These are phyloP conservation scores for Pisolithus albus DNA, from an alignment of 768 basidiomycete genomes.

Conservation along the genomic window DNA sequence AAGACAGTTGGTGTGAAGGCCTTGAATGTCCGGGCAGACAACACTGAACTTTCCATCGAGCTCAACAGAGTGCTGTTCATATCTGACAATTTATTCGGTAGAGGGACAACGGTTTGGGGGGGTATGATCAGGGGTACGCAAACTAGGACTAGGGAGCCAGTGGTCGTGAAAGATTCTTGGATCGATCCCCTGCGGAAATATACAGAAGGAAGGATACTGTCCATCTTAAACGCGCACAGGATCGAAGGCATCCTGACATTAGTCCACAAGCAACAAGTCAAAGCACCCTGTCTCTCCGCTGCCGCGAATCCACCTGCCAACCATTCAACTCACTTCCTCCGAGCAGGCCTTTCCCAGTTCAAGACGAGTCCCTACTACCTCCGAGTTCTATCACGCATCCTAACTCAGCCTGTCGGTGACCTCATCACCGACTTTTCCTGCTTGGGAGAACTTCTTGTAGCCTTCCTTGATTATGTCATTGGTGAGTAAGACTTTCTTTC, in stretches of 20 bases:
- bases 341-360: no score
- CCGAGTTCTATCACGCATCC: background rate
- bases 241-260: slow-evolving; percentile 1
- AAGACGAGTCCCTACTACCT: background rate
- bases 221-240: background rate
- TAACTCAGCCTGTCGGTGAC: background rate
- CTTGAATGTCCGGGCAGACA: background rate
- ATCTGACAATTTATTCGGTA: background rate
- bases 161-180: slow-evolving; percentile 6
- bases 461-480: background rate
- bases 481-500: background rate
- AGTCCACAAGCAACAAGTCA: slow-evolving; percentile 1
- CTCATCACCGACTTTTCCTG: background rate
- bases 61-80: background rate
- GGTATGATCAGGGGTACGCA: background rate
- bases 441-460: background rate
- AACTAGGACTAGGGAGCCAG: background rate
- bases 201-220: slow-evolving; percentile 1
- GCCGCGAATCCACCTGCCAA: background rate
- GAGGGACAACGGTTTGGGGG: background rate
- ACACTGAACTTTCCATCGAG: background rate
- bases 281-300: background rate
- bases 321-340: background rate
- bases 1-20: background rate
- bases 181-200: background rate